Base-by-base conservation (phyloP, 106 monocot genomes). In the Apostasia shenzhenica region DNA sequence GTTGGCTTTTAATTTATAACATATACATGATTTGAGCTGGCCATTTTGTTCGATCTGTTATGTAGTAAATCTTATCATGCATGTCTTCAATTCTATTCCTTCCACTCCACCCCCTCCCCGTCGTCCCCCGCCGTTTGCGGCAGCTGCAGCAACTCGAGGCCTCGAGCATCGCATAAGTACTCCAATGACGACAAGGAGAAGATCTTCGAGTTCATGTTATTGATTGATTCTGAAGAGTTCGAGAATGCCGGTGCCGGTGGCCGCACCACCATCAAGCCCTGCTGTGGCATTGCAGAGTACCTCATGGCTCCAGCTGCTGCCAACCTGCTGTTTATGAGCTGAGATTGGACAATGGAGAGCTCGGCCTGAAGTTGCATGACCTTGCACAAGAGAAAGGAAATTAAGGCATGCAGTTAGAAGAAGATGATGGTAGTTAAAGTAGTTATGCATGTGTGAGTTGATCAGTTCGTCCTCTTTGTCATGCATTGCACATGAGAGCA, bases 281-380 rank as follows among this genome's bases (percentile, higher is more conserved):
- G 67, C n/a, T 73, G 81, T 41, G 9, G 66, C 61, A 67, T 75
- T 72, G 70, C 76, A 4, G 77, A 63, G 40, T 47, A 54, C 14
- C 60, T 51, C 46, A 82, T 68, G 54, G 75, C 26, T 42, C 6
- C 71, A 0, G 77, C 80, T 1, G 70, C 45, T 7, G 86, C 77
- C 70, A 84, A 50, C 69, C 71, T 79, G 68, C 68, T 76, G 78
- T 72, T 89, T 59, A 90, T 64, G 1, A 94, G 84, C 63, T 90
- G 86, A 0, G 80, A 77, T 49, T 82, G 79, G 48, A 86, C 72
- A 12, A 82, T 68, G 1, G 82, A 84, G 4, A 94, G 80, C 89
- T 94, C 89, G 1, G 83, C 72, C 74, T 87, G 86, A 12, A 94
- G 80, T 2, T 81, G 11, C 12, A 80, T 66, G 48, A 94, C 90